Conservation (phyloP, 352 stramenopile genomes). For the Phytophthora kernoviae region DNA sequence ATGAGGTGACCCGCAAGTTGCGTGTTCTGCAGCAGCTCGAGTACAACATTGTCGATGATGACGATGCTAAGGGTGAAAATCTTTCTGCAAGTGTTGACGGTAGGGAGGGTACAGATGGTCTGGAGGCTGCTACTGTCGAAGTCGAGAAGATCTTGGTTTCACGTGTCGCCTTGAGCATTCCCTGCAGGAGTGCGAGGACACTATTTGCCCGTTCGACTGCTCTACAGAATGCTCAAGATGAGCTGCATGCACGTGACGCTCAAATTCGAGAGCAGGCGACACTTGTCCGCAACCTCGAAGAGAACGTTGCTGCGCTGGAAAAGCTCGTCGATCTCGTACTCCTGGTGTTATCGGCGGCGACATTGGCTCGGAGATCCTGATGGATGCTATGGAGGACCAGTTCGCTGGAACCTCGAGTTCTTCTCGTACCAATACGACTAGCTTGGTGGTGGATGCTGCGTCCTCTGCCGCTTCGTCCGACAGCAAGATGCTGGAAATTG, state of each 20-base stretch:
- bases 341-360: conserved; percentile 36
- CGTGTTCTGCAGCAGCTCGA: conserved; percentile 94
- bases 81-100: conserved; percentile 12
- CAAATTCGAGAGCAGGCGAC: conserved; percentile 58
- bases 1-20: conserved; percentile 90
- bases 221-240: conserved; percentile 38
- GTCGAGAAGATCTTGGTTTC: conserved; percentile 71
- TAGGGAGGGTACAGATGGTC: conserved; percentile 20
- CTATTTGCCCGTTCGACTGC: conserved; percentile 40
- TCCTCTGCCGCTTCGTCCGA: conserved; percentile 39
- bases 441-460: conserved; percentile 8
- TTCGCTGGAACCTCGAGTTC: conserved; percentile 32
- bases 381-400: conserved; percentile 77
- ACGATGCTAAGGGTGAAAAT: conserved; percentile 44
- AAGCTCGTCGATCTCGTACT: conserved; percentile 26
- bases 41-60: conserved; percentile 82
- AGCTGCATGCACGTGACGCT: conserved; percentile 36
- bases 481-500: conserved; percentile 87
- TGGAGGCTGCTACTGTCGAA: conserved; percentile 41
- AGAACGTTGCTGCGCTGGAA: conserved; percentile 68
- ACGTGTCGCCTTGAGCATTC: conserved; percentile 68
- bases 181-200: conserved; percentile 65
- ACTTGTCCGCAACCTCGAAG: conserved; percentile 66
- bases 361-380: conserved; percentile 66
- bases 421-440: conserved; percentile 7